phyloP scores from a whole-genome alignment of 768 basidiomycete genomes.

The Psilocybe tampanensis region DNA sequence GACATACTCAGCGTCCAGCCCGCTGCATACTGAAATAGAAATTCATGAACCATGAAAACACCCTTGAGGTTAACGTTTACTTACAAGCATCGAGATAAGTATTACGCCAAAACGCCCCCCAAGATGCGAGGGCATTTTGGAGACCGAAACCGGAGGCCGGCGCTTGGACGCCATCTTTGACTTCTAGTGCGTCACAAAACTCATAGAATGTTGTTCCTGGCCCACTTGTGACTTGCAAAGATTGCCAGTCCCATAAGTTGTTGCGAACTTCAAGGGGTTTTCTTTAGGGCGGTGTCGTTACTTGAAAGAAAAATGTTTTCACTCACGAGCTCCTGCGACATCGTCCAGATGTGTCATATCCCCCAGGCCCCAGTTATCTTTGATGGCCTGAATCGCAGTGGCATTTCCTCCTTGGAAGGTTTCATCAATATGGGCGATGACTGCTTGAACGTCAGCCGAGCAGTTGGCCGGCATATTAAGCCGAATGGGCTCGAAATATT shows the following conservation, averaged over 20 bases:
- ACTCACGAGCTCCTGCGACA: slow-evolving; percentile 58
- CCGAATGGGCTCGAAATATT: slow-evolving; percentile 73
- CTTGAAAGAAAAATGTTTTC: not conserved
- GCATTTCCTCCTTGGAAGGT: slow-evolving; percentile 49
- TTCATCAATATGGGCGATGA: slow-evolving; percentile 61
- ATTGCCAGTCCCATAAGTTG: slow-evolving; percentile 72
- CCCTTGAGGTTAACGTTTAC: slow-evolving; percentile 24
- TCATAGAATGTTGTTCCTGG: slow-evolving; percentile 49
- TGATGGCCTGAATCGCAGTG: slow-evolving; percentile 52
- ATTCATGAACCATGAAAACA: not conserved
- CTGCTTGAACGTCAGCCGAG: slow-evolving; percentile 69
- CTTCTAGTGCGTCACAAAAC: slow-evolving; percentile 72
- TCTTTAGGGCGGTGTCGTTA: no score
- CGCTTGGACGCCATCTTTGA: slow-evolving; percentile 55
- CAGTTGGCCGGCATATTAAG: slow-evolving; percentile 73
- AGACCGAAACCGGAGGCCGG: slow-evolving; percentile 61
- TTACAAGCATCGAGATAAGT: slow-evolving; percentile 48
- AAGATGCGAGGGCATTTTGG: slow-evolving; percentile 58
- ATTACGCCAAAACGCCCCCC: slow-evolving; percentile 59
- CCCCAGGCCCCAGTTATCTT: slow-evolving; percentile 61
- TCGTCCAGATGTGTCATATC: slow-evolving; percentile 65
- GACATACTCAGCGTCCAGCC: slow-evolving; percentile 47
- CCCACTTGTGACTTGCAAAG: slow-evolving; percentile 52
- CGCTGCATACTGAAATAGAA: slow-evolving; percentile 50
- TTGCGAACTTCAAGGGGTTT: slow-evolving; percentile 45